Evolutionary conservation across 805 yeast species (phyloP), one percentile per base, ranked within the genome.

Genomic region (Barnettozyma vustinii): DNA sequence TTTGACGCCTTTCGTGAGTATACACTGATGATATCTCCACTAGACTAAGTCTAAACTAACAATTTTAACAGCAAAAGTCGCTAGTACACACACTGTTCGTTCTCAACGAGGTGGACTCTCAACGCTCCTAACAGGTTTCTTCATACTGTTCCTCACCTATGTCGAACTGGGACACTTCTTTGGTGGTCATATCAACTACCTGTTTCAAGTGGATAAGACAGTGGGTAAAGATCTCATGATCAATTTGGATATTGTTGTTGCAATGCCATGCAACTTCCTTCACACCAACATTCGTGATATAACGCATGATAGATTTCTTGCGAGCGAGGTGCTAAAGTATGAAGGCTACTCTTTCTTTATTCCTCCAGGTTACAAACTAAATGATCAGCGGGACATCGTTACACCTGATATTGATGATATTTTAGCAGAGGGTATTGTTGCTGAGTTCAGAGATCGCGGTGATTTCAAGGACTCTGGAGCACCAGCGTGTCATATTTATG

Each of bases 401-500:
- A 76, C 84, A 0, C 88, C 89, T 0, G 84, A 83, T 30, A 63
- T 87, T 49, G 89, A 83, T 51, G 81, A 75, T 48, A 77, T 86
- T 27, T 69, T 87, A 66, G 79, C 76, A 25, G 85, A 82, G 53
- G 80, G 86, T 5, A 64, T 84, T 42, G 73, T 77, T 37, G 92
- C 92, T 0, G 81, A 83, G 55, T 87, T 80, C 57, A 68, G 77
- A 61, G 73, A 68, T 36, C 65, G 67, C 40, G 53, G 66, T 12
- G 73, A 68, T 51, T 52, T 65, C 2, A 70, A 74, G 16, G 54
- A 59, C 55, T 75, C 76, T 44, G 84, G 79, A 2, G 76, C 81
- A 1, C 88, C 71, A 47, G 91, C 90, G n/a, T 91, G 97, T 66
- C 88, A 88, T 56, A 78, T 91, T 2, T 86, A 76, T 59, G 97